phyloP scores from a whole-genome alignment of 768 basidiomycete genomes.

The Pleurotus citrinopileatus region DNA sequence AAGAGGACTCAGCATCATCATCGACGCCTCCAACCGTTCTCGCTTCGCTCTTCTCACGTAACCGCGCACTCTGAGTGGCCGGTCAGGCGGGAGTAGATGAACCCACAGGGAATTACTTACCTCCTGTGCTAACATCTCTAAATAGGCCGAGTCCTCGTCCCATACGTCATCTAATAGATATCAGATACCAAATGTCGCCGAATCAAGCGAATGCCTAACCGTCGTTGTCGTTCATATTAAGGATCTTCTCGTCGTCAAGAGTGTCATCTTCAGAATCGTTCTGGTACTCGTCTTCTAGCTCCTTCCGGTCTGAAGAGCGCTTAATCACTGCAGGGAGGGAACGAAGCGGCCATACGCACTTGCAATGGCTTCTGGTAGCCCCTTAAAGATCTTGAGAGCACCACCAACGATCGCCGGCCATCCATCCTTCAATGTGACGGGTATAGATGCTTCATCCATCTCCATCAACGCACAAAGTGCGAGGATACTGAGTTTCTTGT shows the following conservation, averaged over 20 bases:
- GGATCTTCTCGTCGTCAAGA: conserved; percentile 38
- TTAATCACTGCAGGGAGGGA: not conserved
- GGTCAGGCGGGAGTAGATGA: not conserved
- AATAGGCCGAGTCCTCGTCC: conserved; percentile 87
- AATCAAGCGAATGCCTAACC: conserved; percentile 26
- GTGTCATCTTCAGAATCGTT: conserved; percentile 32
- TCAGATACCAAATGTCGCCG: not conserved
- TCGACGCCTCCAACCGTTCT: conserved; percentile 51
- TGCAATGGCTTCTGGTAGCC: conserved; percentile 72
- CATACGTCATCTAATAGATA: conserved; percentile 71
- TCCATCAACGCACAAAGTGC: conserved; percentile 78
- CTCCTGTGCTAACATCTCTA: conserved; percentile 84
- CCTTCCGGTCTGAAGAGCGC: conserved; percentile 47
- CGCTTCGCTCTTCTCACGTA: conserved; percentile 60
- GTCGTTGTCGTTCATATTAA: conserved; percentile 63
- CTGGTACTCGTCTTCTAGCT: conserved; percentile 42
- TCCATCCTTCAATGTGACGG: conserved; percentile 58
- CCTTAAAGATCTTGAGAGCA: conserved; percentile 71
- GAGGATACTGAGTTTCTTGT: conserved; percentile 81
- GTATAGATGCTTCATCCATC: conserved; percentile 54
- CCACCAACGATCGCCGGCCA: conserved; percentile 78
- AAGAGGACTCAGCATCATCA: conserved; percentile 46
- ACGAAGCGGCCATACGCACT: conserved; percentile 35
- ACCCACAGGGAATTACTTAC: conserved; percentile 31
- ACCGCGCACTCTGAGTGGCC: conserved; percentile 58